These are phyloP conservation scores for Fonsecaea multimorphosa DNA, from an alignment of 2,329 filamentous ascomycete species.

Conservation along the genomic window DNA sequence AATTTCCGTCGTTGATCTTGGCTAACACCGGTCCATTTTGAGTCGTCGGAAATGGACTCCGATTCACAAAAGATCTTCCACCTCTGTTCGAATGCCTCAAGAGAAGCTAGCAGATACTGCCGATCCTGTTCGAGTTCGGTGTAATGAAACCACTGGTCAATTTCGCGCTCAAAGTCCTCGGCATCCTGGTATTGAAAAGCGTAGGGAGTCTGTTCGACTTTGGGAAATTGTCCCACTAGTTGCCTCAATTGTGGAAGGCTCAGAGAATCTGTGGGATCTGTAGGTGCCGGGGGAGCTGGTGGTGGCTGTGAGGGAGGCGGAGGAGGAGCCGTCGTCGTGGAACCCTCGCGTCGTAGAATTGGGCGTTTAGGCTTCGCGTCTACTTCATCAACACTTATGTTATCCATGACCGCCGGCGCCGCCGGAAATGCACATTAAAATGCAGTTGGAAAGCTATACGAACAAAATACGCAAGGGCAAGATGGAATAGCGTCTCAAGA, in stretches of 20 bases:
- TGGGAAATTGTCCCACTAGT: constrained; percentile 75
- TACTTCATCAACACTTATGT: constrained; percentile 56
- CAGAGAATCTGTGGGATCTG: constrained; percentile 67
- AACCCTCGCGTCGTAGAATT: constrained; percentile 42
- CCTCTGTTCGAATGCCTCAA: constrained; percentile 75
- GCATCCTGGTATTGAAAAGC: constrained; percentile 82
- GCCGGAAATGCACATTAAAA: background rate
- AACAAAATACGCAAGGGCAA: background rate
- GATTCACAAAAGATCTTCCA: constrained; percentile 66
- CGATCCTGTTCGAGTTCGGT: constrained; percentile 75
- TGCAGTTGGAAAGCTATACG: background rate
- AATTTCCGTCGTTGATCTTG: constrained; percentile 57
- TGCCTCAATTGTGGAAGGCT: constrained; percentile 75
- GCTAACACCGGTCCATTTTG: constrained; percentile 71
- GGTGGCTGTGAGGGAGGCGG: constrained; percentile 56
- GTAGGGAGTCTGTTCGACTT: constrained; percentile 74
- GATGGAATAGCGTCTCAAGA: background rate
- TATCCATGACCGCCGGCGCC: constrained; percentile 12
- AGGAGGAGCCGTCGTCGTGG: constrained; percentile 49
- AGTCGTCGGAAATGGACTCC: constrained; percentile 50
- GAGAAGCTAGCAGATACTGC: constrained; percentile 75
- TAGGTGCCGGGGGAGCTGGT: constrained; percentile 45
- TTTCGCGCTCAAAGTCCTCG: constrained; percentile 78
- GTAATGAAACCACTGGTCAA: constrained; percentile 98
- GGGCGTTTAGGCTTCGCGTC: constrained; percentile 55